phyloP scores from a whole-genome alignment of 2,329 filamentous ascomycete species.

The Coniochaeta sp. region DNA sequence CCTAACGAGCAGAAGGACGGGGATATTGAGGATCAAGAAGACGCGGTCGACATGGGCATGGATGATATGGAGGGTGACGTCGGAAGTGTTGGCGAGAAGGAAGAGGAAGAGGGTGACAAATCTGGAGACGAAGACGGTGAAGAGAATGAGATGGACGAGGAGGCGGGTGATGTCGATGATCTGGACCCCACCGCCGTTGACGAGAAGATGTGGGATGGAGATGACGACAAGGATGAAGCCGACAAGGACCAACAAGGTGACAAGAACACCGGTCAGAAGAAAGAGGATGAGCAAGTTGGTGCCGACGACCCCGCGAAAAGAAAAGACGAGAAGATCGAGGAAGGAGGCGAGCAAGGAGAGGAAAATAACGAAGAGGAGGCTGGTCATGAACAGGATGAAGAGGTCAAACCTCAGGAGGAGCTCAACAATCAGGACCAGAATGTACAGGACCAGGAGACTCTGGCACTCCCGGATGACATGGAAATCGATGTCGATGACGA shows the following conservation, averaged over 20 bases:
- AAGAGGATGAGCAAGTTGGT: conserved; percentile 51
- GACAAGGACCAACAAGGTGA: conserved; percentile 77
- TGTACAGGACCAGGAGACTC: conserved; percentile 70
- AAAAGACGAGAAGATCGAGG: conserved; percentile 36
- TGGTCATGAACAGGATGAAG: conserved; percentile 52
- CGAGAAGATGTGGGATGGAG: conserved; percentile 97
- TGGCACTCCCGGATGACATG: conserved; percentile 84
- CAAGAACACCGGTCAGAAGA: conserved; percentile 61
- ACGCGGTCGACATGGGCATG: conserved; percentile 86
- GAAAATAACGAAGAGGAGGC: conserved; percentile 46
- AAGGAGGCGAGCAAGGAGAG: conserved; percentile 41
- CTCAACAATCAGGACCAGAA: conserved; percentile 62
- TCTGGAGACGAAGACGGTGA: conserved; percentile 58
- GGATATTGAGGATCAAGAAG: conserved; percentile 72
- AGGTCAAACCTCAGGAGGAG: conserved; percentile 47
- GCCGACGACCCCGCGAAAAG: conserved; percentile 54
- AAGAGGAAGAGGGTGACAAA: conserved; percentile 52
- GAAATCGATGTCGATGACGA: conserved; percentile 66
- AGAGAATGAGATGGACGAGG: conserved; percentile 76
- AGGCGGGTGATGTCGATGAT: conserved; percentile 85
- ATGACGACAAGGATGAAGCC: conserved; percentile 64
- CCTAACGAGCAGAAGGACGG: conserved; percentile 56
- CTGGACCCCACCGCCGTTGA: conserved; percentile 85
- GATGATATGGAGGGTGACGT: conserved; percentile 86
- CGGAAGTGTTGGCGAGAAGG: conserved; percentile 54